Percentiles rank a stretch among this genome's conserved stretches.
phyloP scores from a whole-genome alignment of 306 rosid species.

The Citrullus amarus region DNA sequence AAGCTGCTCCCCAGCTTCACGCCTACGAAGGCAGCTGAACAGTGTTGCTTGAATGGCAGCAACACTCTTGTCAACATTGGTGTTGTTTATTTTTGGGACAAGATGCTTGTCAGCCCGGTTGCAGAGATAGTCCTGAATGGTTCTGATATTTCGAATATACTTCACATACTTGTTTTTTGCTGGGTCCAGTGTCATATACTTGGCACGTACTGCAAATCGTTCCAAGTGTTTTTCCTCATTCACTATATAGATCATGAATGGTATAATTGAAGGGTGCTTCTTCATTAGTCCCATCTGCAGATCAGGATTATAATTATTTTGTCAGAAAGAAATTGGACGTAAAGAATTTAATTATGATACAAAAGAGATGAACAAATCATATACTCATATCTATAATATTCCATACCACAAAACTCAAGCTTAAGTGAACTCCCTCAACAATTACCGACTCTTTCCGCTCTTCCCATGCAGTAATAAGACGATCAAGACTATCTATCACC shows the following conservation, averaged over 20 bases:
- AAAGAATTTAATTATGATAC: neutral
- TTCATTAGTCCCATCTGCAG: slow-evolving; percentile 98
- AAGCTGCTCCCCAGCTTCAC: slow-evolving; percentile 73
- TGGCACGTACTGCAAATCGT: slow-evolving; percentile 96
- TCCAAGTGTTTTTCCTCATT: slow-evolving; percentile 94
- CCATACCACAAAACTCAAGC: slow-evolving; percentile 89
- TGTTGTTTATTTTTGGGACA: slow-evolving; percentile 93
- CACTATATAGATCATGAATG: slow-evolving; percentile 86
- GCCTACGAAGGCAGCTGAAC: slow-evolving; percentile 89
- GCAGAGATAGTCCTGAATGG: slow-evolving; percentile 94
- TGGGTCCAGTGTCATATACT: slow-evolving; percentile 96
- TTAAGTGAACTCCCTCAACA: slow-evolving; percentile 97
- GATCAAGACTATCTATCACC: slow-evolving; percentile 99
- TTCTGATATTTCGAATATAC: slow-evolving; percentile 87
- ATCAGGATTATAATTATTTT: slow-evolving; percentile 7
- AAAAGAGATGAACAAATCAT: neutral
- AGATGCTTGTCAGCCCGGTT: slow-evolving; percentile 95
- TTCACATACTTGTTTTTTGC: slow-evolving; percentile 91
- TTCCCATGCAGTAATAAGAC: slow-evolving; percentile 95
- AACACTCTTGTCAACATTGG: slow-evolving; percentile 97
- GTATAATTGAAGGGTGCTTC: slow-evolving; percentile 89
- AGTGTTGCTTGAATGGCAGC: slow-evolving; percentile 98
- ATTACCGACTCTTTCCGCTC: slow-evolving; percentile 86
- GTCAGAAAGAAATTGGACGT: neutral
- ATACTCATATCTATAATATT: slow-evolving; percentile 27